Conservation (phyloP, 805 yeast species). For the Sporopachydermia quercuum region DNA sequence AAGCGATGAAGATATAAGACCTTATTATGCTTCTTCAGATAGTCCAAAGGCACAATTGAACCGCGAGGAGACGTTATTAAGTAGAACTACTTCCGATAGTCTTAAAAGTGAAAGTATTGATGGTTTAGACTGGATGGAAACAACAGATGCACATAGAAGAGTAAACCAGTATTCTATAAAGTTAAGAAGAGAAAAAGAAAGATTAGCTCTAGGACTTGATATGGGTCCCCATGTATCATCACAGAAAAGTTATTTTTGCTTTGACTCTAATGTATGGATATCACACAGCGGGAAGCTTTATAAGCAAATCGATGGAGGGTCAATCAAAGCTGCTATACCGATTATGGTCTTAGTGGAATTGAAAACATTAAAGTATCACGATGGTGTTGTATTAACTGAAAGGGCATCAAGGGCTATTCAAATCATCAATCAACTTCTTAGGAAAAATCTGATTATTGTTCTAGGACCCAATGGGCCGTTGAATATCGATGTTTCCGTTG, state of each 20-base stretch:
- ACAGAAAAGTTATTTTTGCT: conserved; percentile 38
- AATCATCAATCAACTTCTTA: conserved; percentile 49
- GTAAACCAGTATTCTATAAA: no score
- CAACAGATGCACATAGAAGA: no score
- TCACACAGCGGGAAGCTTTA: conserved; percentile 66
- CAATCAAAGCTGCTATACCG: conserved; percentile 50
- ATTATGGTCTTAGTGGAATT: conserved; percentile 67
- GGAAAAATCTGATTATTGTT: conserved; percentile 40
- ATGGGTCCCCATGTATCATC: conserved; percentile 45
- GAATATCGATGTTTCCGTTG: not conserved
- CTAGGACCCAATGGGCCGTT: conserved; percentile 55
- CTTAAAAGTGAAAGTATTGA: not conserved
- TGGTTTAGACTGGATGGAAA: not conserved
- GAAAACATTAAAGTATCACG: conserved; percentile 52
- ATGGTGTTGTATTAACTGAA: conserved; percentile 61
- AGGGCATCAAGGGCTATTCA: conserved; percentile 73
- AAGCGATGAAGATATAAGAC: no score
- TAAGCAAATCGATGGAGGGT: conserved; percentile 47
- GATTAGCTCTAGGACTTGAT: conserved; percentile 15
- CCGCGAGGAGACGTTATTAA: no score
- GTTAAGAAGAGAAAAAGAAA: no score
- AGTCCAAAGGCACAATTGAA: no score
- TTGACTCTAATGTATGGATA: conserved; percentile 72
- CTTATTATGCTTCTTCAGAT: no score
- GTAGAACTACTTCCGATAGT: no score